Evolutionary conservation across 2,329 filamentous ascomycete species (phyloP).

Genomic region (Ampelomyces quisqualis): DNA sequence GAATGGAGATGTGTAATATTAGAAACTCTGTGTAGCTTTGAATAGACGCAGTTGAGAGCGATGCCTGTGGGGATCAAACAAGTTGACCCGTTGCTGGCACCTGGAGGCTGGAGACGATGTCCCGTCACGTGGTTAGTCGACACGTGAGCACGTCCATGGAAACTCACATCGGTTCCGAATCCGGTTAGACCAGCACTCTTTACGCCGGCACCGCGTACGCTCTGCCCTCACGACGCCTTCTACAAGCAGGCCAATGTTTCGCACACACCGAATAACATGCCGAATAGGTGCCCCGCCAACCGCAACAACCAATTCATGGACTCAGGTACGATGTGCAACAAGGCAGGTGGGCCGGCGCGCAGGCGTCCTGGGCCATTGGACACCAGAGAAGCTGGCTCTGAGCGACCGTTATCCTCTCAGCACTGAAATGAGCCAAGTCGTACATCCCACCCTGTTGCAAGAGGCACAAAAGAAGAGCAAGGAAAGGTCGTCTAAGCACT

Average conservation of each 20-base stretch:
- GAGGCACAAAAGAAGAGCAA: neutral
- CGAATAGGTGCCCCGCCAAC: neutral
- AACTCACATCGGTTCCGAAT: neutral
- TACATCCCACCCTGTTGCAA: neutral
- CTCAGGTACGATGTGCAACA: neutral
- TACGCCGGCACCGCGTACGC: neutral
- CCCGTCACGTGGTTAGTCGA: neutral
- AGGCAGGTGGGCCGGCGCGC: neutral
- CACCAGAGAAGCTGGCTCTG: neutral
- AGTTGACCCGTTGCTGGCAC: too few relatives aligned
- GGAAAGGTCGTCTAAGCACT: neutral
- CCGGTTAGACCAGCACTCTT: neutral
- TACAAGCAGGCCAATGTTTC: neutral
- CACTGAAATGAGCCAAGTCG: neutral
- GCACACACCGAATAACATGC: neutral
- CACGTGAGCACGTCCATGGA: neutral
- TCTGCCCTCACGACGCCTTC: too few relatives aligned
- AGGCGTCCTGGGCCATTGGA: neutral
- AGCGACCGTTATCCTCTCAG: neutral
- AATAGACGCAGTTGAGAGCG: too few relatives aligned
- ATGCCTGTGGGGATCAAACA: too few relatives aligned
- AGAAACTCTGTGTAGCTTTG: too few relatives aligned
- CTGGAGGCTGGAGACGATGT: too few relatives aligned
- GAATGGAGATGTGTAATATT: too few relatives aligned
- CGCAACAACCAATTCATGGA: neutral